phyloP scores from a whole-genome alignment of 257 asterid species.

The Scutellaria baicalensis region DNA sequence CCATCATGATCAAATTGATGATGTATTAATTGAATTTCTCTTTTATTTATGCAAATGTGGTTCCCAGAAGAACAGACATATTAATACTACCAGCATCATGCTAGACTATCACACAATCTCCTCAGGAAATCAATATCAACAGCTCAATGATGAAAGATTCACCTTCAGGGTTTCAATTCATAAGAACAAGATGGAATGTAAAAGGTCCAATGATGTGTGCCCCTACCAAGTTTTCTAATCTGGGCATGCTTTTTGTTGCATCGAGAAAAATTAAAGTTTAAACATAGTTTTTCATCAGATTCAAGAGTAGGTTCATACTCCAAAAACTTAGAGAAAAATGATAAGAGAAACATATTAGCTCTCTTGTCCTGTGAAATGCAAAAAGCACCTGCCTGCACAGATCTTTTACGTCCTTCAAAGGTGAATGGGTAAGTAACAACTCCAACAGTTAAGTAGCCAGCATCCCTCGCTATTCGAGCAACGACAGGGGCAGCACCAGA shows the following conservation, averaged over 20 bases:
- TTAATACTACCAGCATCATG: not conserved
- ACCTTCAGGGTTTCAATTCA: not conserved
- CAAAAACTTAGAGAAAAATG: not conserved
- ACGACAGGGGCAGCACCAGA: conserved; percentile 99
- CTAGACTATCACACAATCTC: not conserved
- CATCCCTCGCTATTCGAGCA: conserved; percentile 88
- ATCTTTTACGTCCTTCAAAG: conserved; percentile 96
- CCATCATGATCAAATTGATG: not conserved
- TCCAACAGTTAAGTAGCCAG: conserved; percentile 95
- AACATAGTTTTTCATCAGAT: not conserved
- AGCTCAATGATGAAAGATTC: not conserved
- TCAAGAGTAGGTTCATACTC: not conserved
- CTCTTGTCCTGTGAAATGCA: not conserved
- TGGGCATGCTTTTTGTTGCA: not conserved
- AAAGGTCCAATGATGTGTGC: not conserved
- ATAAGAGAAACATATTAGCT: not conserved
- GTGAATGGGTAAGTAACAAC: conserved; percentile 96
- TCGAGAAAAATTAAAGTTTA: not conserved
- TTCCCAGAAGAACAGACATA: not conserved
- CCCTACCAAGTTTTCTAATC: not conserved
- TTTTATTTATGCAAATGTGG: not conserved
- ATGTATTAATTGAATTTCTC: not conserved
- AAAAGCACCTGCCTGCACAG: conserved; percentile 62
- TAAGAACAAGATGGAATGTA: not conserved
- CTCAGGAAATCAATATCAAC: not conserved